Evolutionary conservation across 2,329 filamentous ascomycete species (phyloP), one percentile per base, ranked within the genome.

Genomic region (Aspergillus proliferans): DNA sequence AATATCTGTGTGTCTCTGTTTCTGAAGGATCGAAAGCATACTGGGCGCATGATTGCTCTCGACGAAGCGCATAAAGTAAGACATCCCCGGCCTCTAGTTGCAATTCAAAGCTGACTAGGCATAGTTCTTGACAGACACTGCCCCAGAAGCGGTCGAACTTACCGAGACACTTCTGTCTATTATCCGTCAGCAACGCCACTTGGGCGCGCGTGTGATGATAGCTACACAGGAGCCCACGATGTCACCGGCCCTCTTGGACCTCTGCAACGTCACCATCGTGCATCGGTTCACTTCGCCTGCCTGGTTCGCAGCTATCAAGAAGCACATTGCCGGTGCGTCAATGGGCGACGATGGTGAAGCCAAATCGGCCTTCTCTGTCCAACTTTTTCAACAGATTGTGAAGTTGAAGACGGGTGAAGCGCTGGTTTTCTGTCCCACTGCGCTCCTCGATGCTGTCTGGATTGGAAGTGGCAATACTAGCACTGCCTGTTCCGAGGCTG

Each of bases 221-320:
- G 83, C 86, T 0, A 92, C 87, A 0, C 86, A 93, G 60, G 87
- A 92, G 58, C 87, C 87, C 0, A 88, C 85, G 0, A 76, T 91
- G 3, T 84, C 83, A 0, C 80, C 82, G 0, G 75, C 77, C 14
- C 75, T 93, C 0, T 74, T 92, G 0, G 85, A 88, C 47, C 71
- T 92, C 0, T 89, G 84, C 63, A 83, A 81, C 1, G 70, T 87
- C n/a, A 86, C 82, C 0, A 75, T 90, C 14, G 81, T 90, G 0
- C 86, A 91, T 59, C 77, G 84, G 0, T 91, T 91, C 64, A 82
- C 75, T 0, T 84, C 79, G 0, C 85, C 85, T 0, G 75, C 76
- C 1, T 88, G 85, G 85, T 75, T 82, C 24, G 59, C 61, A 0
- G 71, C 71, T 0, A 66, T 81, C 6, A 59, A 63, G 42, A 53